Base-by-base conservation (phyloP, 768 basidiomycete genomes). In the Lactarius deliciosus region DNA sequence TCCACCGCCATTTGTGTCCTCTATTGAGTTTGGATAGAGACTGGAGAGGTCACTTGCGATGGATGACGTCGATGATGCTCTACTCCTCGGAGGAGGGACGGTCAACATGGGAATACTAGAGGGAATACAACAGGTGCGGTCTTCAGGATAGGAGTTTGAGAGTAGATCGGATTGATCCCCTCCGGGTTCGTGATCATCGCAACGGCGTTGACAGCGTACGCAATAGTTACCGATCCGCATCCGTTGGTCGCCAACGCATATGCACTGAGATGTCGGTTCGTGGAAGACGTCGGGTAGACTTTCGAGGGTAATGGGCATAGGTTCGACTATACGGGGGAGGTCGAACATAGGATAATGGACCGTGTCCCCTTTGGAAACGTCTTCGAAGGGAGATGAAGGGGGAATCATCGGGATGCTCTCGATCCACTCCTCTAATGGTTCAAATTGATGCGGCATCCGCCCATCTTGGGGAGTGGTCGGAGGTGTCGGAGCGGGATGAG, bases 211-310 rank as follows among this genome's bases (percentile, higher is more conserved):
- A 67, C 68, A 67, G 30, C 64, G 65, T 56, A 66, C 47, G 57
- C 64, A 68, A 45, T 66, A 66, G 13, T 60, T 58, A 22, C 41
- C 66, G 25, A 68, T 41, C 16, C 58, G 66, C 41, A 64, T 47
- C 34, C 50, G 41, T 28, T 60, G 62, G 10, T 68, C 66, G 9
- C 10, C 43, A 16, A 36, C 2, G 45, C 66, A 68, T 18, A 64
- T 60, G 30, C 66, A 68, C 54, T 60, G 66, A 36, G 57, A 60
- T 9, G 63, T 38, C 11, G 62, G 75, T 57, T 76, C 75, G 25
- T 65, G 72, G 60, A 77, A 77, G 32, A 75, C 74, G 28, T 76
- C 75, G 32, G 69, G 69, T 15, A 65, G 59, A 13, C 70, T 70
- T 43, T 57, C 66, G 13, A 63, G 54, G 20, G 68, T 38, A 11